Base-by-base conservation (phyloP, 2,329 filamentous ascomycete genomes). In the Penicillium vulpinum region DNA sequence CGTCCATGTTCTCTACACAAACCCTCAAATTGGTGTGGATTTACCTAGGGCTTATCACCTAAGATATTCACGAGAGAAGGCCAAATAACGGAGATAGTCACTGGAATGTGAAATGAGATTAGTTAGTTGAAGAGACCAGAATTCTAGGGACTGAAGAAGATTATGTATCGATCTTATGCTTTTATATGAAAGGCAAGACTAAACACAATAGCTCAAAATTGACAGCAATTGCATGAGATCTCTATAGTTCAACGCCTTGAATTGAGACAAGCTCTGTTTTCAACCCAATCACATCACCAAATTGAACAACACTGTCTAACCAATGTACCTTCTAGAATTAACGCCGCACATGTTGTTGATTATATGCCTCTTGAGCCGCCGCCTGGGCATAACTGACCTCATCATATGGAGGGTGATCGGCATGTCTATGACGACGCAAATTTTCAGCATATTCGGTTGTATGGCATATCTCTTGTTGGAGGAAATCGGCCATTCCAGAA, bases 211-310 rank as follows among this genome's bases (percentile, higher is more conserved):
- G 5, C 10, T 13, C 10, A 39, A 6, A 13, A 39, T 22, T 21
- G 36, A 39, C 18, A 15, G 36, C 5, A 38, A 21, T 18, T 10
- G 21, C 10, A 18, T 11, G 4, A 38, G 9, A 38, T 18, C 18
- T 10, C 9, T 21, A 38, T 21, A 38, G 35, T 5, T 10, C 4
- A 38, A 18, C n/a, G 35, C n/a, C 18, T 38, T n/a, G 29, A 21
- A 38, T 21, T 38, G 35, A 18, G 4, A 18, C 10, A 18, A 11
- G 18, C 9, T 4, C 35, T 8, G 4, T 11, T 38, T 21, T n/a
- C 9, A 38, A 13, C 10, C 5, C n/a, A 38, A 18, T 38, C 35
- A 38, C 66, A 85, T 83, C 1, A 85, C 83, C 1, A 85, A 75
- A 53, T 75, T 80, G 47, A 85, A 81, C 7, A 78, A 82, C 21